Evolutionary conservation across 1,284 basidiomycete genomes (phyloP).

Genomic region (Coniferiporia sulphurascens): DNA sequence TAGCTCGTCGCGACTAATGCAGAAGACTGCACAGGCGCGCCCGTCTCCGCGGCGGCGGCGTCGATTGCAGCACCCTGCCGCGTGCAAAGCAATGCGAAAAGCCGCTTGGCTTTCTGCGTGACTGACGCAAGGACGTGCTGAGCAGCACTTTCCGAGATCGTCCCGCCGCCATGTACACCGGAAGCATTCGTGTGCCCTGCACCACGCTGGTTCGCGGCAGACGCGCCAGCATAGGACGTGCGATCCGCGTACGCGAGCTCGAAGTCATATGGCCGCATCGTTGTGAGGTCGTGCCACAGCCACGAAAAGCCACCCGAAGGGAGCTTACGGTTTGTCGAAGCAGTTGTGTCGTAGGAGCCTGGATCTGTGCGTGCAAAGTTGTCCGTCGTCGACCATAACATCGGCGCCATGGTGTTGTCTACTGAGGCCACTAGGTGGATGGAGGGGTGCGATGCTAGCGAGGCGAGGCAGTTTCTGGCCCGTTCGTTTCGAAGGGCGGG

Average conservation of each 20-base stretch:
- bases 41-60: slow-evolving; percentile 22
- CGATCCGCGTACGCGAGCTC: slow-evolving; percentile 70
- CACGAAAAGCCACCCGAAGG: slow-evolving; percentile 65
- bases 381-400: slow-evolving; percentile 71
- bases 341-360: not conserved
- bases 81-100: slow-evolving; percentile 66
- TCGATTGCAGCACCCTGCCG: slow-evolving; percentile 61
- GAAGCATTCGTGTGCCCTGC: slow-evolving; percentile 21
- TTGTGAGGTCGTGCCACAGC: slow-evolving; percentile 87
- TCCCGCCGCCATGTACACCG: slow-evolving; percentile 27
- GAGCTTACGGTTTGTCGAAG: slow-evolving; percentile 14
- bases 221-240: slow-evolving; percentile 54
- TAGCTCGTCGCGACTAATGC: slow-evolving; percentile 54
- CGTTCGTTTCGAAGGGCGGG: slow-evolving; percentile 60
- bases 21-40: slow-evolving; percentile 26
- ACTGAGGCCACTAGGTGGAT: slow-evolving; percentile 81
- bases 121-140: slow-evolving; percentile 82
- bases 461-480: slow-evolving; percentile 56
- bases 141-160: slow-evolving; percentile 77
- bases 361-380: slow-evolving; percentile 41
- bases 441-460: slow-evolving; percentile 63
- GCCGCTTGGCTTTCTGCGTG: slow-evolving; percentile 77
- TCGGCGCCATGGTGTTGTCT: slow-evolving; percentile 78
- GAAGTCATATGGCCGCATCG: slow-evolving; percentile 73
- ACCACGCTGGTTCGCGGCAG: slow-evolving; percentile 30